These are phyloP conservation scores for Nicotiana undulata DNA, from an alignment of 257 asterid genomes.

Conservation along the genomic window DNA sequence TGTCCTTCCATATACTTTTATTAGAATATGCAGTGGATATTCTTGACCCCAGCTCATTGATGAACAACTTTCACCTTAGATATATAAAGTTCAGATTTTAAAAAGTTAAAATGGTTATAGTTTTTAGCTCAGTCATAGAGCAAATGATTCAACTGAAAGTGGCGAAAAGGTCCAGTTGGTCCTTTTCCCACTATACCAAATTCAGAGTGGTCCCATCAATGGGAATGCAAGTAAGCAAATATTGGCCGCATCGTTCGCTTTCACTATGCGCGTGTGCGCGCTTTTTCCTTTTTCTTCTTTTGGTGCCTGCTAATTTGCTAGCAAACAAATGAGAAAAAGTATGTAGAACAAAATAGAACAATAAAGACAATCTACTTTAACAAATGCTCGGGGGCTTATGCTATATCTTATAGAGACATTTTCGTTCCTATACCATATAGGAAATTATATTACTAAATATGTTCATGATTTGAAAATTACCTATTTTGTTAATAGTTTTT, in stretches of 20 bases:
- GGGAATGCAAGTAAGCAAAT: neutral
- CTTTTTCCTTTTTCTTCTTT: neutral
- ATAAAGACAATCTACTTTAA: neutral
- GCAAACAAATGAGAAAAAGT: neutral
- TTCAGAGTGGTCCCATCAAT: neutral
- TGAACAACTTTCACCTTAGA: too few species aligned
- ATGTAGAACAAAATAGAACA: neutral
- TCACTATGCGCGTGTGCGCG: neutral
- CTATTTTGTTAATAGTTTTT: too few species aligned
- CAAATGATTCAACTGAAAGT: neutral
- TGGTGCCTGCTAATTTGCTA: neutral
- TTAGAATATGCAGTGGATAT: too few species aligned
- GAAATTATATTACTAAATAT: too few species aligned
- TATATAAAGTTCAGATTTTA: too few species aligned
- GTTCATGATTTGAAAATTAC: too few species aligned
- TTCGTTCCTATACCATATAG: too few species aligned
- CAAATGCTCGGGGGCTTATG: neutral
- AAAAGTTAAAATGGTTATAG: too few species aligned
- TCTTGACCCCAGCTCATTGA: too few species aligned
- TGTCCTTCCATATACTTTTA: too few species aligned
- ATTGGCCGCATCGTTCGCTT: neutral
- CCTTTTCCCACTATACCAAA: neutral
- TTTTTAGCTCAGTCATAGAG: too few species aligned
- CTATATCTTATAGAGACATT: too few species aligned
- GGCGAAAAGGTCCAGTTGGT: neutral